A percentile compares a stretch with the other conserved stretches of the same genome.
Evolutionary conservation across 768 basidiomycete species (phyloP).

Genomic region (Pleurotus platypus): DNA sequence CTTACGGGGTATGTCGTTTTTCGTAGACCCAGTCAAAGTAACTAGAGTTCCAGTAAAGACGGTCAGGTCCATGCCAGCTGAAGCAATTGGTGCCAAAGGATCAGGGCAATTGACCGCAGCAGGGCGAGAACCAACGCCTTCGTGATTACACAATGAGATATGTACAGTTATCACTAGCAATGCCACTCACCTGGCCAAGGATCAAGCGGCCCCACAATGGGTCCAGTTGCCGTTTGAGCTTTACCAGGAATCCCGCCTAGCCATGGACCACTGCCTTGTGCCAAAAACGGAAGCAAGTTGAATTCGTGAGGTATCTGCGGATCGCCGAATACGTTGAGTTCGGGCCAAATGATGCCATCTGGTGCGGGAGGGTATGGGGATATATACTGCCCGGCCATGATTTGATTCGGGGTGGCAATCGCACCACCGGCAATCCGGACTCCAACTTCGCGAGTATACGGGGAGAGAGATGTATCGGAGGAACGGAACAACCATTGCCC

Average conservation of each 20-base stretch:
- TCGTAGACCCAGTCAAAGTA: constrained; percentile 6
- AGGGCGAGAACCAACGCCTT: neutral
- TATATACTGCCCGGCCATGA: constrained; percentile 15
- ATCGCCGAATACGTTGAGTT: constrained; percentile 13
- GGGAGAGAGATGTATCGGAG: constrained; percentile 8
- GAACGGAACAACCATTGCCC: constrained; percentile 13
- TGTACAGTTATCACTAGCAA: neutral
- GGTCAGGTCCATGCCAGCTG: constrained; percentile 11
- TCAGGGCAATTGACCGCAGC: constrained; percentile 3
- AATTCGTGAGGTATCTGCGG: constrained; percentile 14
- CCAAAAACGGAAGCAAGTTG: constrained; percentile 15
- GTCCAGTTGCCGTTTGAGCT: constrained; percentile 6
- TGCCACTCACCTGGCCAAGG: constrained; percentile 16
- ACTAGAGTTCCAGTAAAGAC: constrained; percentile 8
- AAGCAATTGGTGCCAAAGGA: constrained; percentile 8
- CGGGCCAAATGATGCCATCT: constrained; percentile 14
- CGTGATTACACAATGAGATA: neutral
- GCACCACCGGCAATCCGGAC: constrained; percentile 10
- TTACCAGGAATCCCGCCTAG: constrained; percentile 13
- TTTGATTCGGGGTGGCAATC: constrained; percentile 12
- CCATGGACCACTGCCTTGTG: constrained; percentile 14
- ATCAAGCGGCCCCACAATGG: constrained; percentile 14
- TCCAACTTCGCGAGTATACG: constrained; percentile 16
- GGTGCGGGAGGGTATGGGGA: constrained; percentile 13
- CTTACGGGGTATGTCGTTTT: constrained; percentile 7